Conservation (phyloP, 371 early-diverging fungal species). For the Caulochytrium protostelioides region DNA sequence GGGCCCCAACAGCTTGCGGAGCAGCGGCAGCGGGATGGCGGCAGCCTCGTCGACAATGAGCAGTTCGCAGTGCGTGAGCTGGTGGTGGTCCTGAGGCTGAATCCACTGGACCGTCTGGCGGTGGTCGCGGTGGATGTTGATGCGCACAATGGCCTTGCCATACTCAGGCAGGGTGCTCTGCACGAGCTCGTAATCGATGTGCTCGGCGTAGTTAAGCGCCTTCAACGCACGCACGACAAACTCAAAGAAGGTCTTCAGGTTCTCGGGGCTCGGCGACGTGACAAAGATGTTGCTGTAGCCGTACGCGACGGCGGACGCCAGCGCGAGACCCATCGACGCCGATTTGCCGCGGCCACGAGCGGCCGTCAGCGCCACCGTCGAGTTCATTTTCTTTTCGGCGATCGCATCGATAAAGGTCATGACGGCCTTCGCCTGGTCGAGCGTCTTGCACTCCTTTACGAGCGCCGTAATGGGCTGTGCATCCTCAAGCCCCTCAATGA, state of each 20-base stretch:
- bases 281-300: constrained; percentile 98
- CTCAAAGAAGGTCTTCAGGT: constrained; percentile 92
- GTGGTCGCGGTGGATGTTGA: constrained; percentile 87
- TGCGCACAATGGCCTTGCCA: constrained; percentile 82
- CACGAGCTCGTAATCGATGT: constrained; percentile 91
- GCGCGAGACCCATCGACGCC: constrained; percentile 87
- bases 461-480: constrained; percentile 71
- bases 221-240: constrained; percentile 94
- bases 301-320: constrained; percentile 89
- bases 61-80: constrained; percentile 86
- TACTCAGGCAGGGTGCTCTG: constrained; percentile 84
- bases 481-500: constrained; percentile 63
- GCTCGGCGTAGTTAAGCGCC: constrained; percentile 88
- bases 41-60: constrained; percentile 99
- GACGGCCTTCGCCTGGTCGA: constrained; percentile 88
- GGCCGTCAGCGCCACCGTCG: constrained; percentile 87
- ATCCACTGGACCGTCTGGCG: constrained; percentile 96
- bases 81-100: constrained; percentile 78
- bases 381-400: constrained; percentile 72
- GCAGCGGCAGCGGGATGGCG: constrained; percentile 88
- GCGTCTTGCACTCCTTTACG: constrained; percentile 52
- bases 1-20: constrained; percentile 74
- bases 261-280: constrained; percentile 93
- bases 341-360: constrained; percentile 99
- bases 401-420: constrained; percentile 87